Evolutionary conservation across 1,284 basidiomycete species (phyloP), one percentile per base, ranked within the genome.

Genomic region (Microbotryum violaceum): DNA sequence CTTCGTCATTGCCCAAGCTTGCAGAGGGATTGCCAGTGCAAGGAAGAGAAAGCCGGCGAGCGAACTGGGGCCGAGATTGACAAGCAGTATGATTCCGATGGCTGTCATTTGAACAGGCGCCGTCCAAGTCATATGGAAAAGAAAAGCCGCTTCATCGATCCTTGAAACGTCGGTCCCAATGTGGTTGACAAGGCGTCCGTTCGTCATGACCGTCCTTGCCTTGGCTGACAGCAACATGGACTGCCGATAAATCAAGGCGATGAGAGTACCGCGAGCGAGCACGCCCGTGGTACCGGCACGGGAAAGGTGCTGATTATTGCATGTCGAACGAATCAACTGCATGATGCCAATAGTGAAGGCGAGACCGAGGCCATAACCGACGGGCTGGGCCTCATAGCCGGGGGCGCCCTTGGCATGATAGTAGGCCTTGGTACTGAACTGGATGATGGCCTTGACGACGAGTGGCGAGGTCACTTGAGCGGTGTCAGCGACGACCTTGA

Each of bases 81-180:
- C 67, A 52, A 88, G 71, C 2, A 90, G 80, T 12, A 89, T 79
- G 53, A 83, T 77, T 48, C 87, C 79, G 74, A 85, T 91, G 60
- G 87, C 84, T 49, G 77, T 77, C 65, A 85, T 80, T 78, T 83
- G 77, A 44, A 75, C 73, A 1, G 71, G 70, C 3, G 63, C 57
- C 9, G 62, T 62, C 66, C 61, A 63, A 31, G 49, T 18, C 49
- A 46, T 37, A 16, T 37, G 37, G 37, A 37, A 37, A 1, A 37
- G 37, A 2, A 37, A 16, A 12, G 9, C 37, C 37, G 37, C 37
- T 4, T 2, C 2, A 9, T 96, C 91, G 73, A 97, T 89, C 45
- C 92, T 82, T 20, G 85, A 87, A 37, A 91, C 85, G 74, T 97
- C 93, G 0, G 91, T 93, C 6, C 89, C 91, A 68, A 97, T 93